Percentiles rank a stretch among this genome's conserved stretches.
Conservation (phyloP, 2,329 filamentous ascomycete genomes). For the Tolypocladium ophioglossoides region DNA sequence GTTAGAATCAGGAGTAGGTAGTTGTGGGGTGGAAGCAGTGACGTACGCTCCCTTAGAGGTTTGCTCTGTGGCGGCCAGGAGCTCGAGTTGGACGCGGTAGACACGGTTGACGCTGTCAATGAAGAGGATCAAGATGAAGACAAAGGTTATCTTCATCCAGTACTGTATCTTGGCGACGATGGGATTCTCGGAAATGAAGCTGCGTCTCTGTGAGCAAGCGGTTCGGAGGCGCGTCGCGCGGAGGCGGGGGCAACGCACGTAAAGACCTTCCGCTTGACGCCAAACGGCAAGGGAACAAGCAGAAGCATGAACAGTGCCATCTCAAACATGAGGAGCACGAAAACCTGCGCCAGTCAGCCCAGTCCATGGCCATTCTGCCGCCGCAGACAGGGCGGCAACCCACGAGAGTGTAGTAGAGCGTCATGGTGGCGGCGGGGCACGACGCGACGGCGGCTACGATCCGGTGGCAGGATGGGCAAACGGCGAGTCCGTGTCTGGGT, state of each 20-base stretch:
- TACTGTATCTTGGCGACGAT: constrained; percentile 89
- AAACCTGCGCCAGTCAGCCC: constrained; percentile 49
- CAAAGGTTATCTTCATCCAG: constrained; percentile 96
- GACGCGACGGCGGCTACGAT: background rate
- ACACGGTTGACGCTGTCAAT: constrained; percentile 93
- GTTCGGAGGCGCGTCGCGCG: background rate
- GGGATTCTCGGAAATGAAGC: constrained; percentile 87
- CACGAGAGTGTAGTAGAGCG: constrained; percentile 48
- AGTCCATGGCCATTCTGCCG: background rate
- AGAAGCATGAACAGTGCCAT: constrained; percentile 73
- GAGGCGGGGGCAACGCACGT: constrained; percentile 35
- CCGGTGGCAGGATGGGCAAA: background rate
- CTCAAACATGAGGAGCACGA: constrained; percentile 71
- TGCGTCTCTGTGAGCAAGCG: constrained; percentile 18
- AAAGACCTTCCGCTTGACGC: constrained; percentile 75
- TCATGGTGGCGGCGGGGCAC: constrained; percentile 32
- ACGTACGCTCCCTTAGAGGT: constrained; percentile 34
- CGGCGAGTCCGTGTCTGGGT: background rate
- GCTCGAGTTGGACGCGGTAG: constrained; percentile 89
- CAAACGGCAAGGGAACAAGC: constrained; percentile 82
- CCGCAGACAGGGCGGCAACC: constrained; percentile 8
- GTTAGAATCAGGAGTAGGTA: background rate
- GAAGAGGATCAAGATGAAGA: constrained; percentile 97
- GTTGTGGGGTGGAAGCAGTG: background rate
- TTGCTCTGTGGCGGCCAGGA: constrained; percentile 59